Evolutionary conservation across 257 asterid species (phyloP).

Genomic region (Euphrasia confusa): DNA sequence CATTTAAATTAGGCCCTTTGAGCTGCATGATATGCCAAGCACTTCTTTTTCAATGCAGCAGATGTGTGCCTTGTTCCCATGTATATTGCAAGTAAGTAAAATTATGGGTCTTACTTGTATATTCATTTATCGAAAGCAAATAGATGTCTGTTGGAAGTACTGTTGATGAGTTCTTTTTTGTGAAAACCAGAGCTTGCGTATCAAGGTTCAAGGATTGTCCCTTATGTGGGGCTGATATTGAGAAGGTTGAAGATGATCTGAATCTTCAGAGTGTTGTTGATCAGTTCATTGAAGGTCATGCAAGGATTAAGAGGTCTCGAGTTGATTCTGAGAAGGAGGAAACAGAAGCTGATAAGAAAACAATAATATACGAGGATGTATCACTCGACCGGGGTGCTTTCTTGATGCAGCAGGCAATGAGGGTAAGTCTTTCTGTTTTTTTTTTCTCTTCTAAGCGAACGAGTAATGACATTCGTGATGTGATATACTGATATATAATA

Average conservation of each 20-base stretch:
- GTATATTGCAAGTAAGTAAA: slow-evolving; percentile 84
- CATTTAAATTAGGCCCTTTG: slow-evolving; percentile 91
- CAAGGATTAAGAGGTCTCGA: slow-evolving; percentile 85
- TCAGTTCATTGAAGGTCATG: slow-evolving; percentile 98
- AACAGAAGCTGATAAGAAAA: slow-evolving; percentile 45
- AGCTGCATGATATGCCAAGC: slow-evolving; percentile 95
- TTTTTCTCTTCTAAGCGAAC: not conserved
- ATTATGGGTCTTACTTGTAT: not conserved
- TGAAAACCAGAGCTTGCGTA: slow-evolving; percentile 64
- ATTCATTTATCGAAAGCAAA: not conserved
- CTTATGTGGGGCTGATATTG: slow-evolving; percentile 93
- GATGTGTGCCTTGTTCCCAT: slow-evolving; percentile 90
- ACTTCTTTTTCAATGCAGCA: slow-evolving; percentile 81
- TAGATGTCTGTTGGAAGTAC: not conserved
- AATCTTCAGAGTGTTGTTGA: slow-evolving; percentile 84
- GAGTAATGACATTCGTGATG: not conserved
- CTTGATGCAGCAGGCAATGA: slow-evolving; percentile 97
- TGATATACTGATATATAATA: not conserved
- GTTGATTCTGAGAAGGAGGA: slow-evolving; percentile 55
- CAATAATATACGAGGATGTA: slow-evolving; percentile 85
- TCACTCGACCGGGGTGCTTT: slow-evolving; percentile 93
- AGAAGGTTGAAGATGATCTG: slow-evolving; percentile 73
- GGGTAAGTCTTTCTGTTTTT: slow-evolving; percentile 43
- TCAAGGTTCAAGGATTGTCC: slow-evolving; percentile 92
- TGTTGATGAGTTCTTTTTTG: slow-evolving; percentile 20